Evolutionary conservation across 768 basidiomycete genomes (phyloP).

Genomic region (Panaeolus papilionaceus): DNA sequence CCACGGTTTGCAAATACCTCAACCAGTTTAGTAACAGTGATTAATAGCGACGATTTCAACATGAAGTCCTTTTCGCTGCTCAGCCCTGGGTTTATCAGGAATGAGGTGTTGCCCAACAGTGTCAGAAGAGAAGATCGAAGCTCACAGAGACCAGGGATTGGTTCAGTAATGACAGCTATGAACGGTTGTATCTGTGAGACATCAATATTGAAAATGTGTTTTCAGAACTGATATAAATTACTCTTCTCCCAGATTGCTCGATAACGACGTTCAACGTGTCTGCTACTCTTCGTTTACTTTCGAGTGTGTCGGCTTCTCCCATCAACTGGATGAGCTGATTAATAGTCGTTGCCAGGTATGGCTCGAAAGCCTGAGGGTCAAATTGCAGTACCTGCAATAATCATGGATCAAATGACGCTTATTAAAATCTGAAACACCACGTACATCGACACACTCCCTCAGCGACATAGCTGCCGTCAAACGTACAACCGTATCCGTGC

Average conservation of each 20-base stretch:
- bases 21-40: slow-evolving; percentile 72
- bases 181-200: slow-evolving; percentile 68
- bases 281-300: slow-evolving; percentile 79
- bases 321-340: slow-evolving; percentile 74
- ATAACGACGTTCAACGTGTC: slow-evolving; percentile 74
- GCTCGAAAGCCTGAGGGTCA: slow-evolving; percentile 65
- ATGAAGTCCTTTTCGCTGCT: slow-evolving; percentile 71
- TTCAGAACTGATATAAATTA: slow-evolving; percentile 28
- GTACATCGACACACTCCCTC: slow-evolving; percentile 84
- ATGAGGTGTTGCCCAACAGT: neutral
- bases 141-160: slow-evolving; percentile 78
- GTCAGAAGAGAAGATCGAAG: neutral
- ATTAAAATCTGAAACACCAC: slow-evolving; percentile 32
- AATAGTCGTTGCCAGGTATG: slow-evolving; percentile 66
- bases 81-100: slow-evolving; percentile 54
- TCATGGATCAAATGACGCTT: slow-evolving; percentile 20
- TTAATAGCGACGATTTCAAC: slow-evolving; percentile 74
- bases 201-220: neutral
- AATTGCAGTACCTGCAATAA: slow-evolving; percentile 65
- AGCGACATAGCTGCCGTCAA: slow-evolving; percentile 84
- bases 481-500: slow-evolving; percentile 85
- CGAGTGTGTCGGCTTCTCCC: slow-evolving; percentile 74
- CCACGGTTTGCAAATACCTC: slow-evolving; percentile 49
- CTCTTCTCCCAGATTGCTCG: slow-evolving; percentile 53
- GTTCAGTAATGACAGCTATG: slow-evolving; percentile 61